Percentiles rank a stretch among this genome's conserved stretches.
Evolutionary conservation across 768 basidiomycete genomes (phyloP).

Genomic region (Auricularia auricula-judae): DNA sequence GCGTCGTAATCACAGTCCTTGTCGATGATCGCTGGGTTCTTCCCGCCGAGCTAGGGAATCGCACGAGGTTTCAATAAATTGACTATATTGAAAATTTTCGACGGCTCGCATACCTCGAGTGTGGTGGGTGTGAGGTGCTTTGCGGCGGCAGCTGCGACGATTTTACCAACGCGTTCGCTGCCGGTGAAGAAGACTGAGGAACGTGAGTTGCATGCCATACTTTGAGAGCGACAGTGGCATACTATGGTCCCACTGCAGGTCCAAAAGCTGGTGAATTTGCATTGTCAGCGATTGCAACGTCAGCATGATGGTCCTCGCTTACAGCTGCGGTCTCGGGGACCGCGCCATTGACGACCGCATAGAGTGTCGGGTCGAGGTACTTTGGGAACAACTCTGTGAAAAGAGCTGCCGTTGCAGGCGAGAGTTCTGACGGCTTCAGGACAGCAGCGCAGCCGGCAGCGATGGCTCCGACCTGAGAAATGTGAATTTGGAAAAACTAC

Average conservation of each 20-base stretch:
- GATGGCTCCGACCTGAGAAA: slow-evolving; percentile 44
- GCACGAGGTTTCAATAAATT: not conserved
- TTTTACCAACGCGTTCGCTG: slow-evolving; percentile 45
- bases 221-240: slow-evolving; percentile 3
- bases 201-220: not conserved
- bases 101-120: slow-evolving; percentile 31
- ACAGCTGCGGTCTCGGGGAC: slow-evolving; percentile 53
- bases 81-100: not conserved
- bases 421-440: slow-evolving; percentile 68
- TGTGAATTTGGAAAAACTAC: slow-evolving; percentile 12
- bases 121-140: slow-evolving; percentile 63
- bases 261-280: slow-evolving; percentile 36
- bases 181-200: slow-evolving; percentile 26
- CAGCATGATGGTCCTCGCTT: not conserved
- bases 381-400: slow-evolving; percentile 59
- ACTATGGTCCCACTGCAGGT: slow-evolving; percentile 60
- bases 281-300: not conserved
- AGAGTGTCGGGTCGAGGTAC: slow-evolving; percentile 59
- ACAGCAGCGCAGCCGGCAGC: slow-evolving; percentile 66
- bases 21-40: slow-evolving; percentile 68
- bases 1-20: slow-evolving; percentile 52
- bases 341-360: slow-evolving; percentile 60
- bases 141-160: slow-evolving; percentile 66
- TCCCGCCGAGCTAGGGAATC: slow-evolving; percentile 25
- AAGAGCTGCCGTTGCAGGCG: slow-evolving; percentile 43